Evolutionary conservation across 2,329 filamentous ascomycete species (phyloP).

Genomic region (Diaporthe helianthi): DNA sequence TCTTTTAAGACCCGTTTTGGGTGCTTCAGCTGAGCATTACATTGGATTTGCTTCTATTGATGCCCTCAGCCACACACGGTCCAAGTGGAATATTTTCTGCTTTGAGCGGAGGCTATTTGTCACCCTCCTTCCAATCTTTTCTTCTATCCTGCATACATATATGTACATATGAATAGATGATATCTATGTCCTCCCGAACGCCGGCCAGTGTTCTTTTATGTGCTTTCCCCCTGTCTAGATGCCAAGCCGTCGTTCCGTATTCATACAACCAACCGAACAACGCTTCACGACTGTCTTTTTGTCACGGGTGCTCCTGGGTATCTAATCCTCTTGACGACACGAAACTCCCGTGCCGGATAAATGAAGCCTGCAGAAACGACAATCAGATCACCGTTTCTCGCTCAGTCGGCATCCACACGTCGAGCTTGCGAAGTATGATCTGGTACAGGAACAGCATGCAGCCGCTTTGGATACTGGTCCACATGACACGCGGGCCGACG

Average conservation of each 20-base stretch:
- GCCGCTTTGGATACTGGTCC: slow-evolving; percentile 96
- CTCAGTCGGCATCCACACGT: slow-evolving; percentile 52
- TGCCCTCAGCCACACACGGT: neutral
- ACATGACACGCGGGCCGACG: slow-evolving; percentile 89
- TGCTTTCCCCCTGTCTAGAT: slow-evolving; percentile 30
- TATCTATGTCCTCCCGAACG: slow-evolving; percentile 32
- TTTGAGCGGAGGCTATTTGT: slow-evolving; percentile 13
- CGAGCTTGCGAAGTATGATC: slow-evolving; percentile 79
- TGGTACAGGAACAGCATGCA: slow-evolving; percentile 98
- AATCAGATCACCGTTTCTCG: slow-evolving; percentile 26
- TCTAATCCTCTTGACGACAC: slow-evolving; percentile 26
- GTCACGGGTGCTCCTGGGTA: slow-evolving; percentile 30
- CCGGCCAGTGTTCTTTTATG: slow-evolving; percentile 24
- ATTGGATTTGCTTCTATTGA: neutral
- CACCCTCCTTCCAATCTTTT: slow-evolving; percentile 2
- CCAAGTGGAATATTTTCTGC: neutral
- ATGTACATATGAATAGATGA: slow-evolving; percentile 21
- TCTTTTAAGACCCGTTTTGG: neutral
- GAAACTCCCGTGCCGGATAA: neutral
- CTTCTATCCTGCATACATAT: neutral
- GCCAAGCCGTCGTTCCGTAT: slow-evolving; percentile 30
- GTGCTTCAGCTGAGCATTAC: neutral
- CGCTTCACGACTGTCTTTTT: neutral
- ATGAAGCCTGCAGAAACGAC: neutral
- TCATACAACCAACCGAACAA: slow-evolving; percentile 30